phyloP scores from a whole-genome alignment of 768 basidiomycete genomes.

The Lactifluus rugatus region DNA sequence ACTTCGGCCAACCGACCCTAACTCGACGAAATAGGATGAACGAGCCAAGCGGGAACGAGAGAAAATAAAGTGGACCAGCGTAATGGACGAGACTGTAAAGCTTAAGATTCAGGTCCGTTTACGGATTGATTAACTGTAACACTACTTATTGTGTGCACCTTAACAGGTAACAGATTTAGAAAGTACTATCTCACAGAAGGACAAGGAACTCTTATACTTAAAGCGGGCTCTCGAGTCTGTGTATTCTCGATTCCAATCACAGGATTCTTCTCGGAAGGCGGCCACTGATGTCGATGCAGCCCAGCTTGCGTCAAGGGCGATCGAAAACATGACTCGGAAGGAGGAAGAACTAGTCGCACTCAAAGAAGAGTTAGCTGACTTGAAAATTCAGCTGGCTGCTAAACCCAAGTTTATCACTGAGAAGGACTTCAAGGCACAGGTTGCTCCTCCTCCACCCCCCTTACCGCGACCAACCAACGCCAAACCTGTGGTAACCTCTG shows the following conservation, averaged over 20 bases:
- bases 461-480: slow-evolving; percentile 28
- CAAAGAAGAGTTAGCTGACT: slow-evolving; percentile 37
- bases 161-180: slow-evolving; percentile 48
- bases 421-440: slow-evolving; percentile 60
- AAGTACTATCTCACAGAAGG: slow-evolving; percentile 37
- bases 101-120: slow-evolving; percentile 56
- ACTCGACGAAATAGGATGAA: slow-evolving; percentile 44
- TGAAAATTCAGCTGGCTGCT: slow-evolving; percentile 42
- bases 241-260: slow-evolving; percentile 62
- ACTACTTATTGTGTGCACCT: neutral
- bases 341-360: slow-evolving; percentile 55
- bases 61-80: slow-evolving; percentile 55
- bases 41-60: slow-evolving; percentile 69
- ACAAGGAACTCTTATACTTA: slow-evolving; percentile 67
- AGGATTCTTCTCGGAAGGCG: slow-evolving; percentile 43
- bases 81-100: slow-evolving; percentile 66
- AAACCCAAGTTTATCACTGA: slow-evolving; percentile 48
- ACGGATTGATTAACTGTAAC: neutral
- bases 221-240: slow-evolving; percentile 85
- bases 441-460: slow-evolving; percentile 56
- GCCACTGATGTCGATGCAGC: slow-evolving; percentile 53
- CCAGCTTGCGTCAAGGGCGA: slow-evolving; percentile 55
- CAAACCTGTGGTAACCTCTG: neutral
- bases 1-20: neutral
- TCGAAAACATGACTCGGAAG: slow-evolving; percentile 59